Conservation (phyloP, 208 protist genomes). For the Trypanosoma boissoni region DNA sequence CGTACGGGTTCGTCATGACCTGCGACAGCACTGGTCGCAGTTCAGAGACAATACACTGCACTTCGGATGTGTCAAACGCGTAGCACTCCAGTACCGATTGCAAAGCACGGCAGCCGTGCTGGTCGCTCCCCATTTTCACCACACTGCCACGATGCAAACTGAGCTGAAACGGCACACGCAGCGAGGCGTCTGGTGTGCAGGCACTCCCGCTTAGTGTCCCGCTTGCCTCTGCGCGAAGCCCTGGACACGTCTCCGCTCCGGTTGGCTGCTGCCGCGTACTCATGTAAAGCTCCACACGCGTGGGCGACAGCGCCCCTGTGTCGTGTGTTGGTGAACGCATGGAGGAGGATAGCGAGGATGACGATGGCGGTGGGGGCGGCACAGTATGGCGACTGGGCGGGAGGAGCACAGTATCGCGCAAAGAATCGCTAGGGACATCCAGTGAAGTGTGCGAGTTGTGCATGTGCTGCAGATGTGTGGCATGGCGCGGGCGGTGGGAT, state of each 20-base stretch:
- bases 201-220: not conserved
- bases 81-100: conserved; percentile 57
- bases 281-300: too few relatives aligned
- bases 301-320: too few relatives aligned
- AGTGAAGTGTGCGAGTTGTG: too few relatives aligned
- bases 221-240: not conserved
- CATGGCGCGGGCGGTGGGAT: not conserved
- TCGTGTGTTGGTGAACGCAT: too few relatives aligned
- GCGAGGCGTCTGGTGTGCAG: not conserved
- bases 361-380: too few relatives aligned
- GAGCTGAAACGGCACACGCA: conserved; percentile 5
- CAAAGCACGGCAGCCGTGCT: conserved; percentile 63
- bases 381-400: too few relatives aligned
- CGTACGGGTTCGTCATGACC: conserved; percentile 96
- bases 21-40: conserved; percentile 50
- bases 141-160: conserved; percentile 3
- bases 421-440: too few relatives aligned
- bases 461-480: too few relatives aligned
- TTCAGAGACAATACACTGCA: conserved; percentile 45
- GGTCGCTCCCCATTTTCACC: conserved; percentile 37
- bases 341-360: too few relatives aligned
- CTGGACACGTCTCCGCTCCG: too few relatives aligned
- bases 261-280: too few relatives aligned
- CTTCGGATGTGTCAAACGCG: conserved; percentile 19
- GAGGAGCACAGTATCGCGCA: too few relatives aligned